Base-by-base conservation (phyloP, 805 yeast species). In the Suhomyces prunicola region DNA sequence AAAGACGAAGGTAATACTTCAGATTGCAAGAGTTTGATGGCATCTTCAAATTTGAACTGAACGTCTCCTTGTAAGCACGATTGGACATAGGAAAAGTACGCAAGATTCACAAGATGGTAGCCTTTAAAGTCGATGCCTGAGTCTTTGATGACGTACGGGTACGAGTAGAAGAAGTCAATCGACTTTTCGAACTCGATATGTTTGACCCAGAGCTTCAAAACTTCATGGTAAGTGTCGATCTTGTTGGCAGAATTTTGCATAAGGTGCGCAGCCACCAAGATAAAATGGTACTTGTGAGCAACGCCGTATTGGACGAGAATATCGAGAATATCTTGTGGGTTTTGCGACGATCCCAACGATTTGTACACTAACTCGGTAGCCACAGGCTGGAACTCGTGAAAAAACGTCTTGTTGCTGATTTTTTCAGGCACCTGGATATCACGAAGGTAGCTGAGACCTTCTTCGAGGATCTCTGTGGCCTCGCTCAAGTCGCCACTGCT, bases 391-490 rank as follows among this genome's bases (percentile, higher is more conserved):
- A 74, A 74, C 5, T 55, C 53, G 7, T 56, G 57, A 54, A 57
- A 67, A 35, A 72, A 53, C 12, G 58, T 50, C 13, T 59, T 64
- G 17, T 67, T 66, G 12, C 61, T 53, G 50, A 75, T 71, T 22
- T 52, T 56, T 54, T 74, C 79, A 0, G 63, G 60, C 6, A 44
- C 59, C 57, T 73, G 76, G 50, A 74, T 63, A 46, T 73, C 74
- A 39, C 77, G 59, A 53, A 75, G 61, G 56, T 71, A 75, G 26
- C 68, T 54, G 29, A 74, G 58, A 2, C 78, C 79, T 56, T 75
- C 79, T 45, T 73, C 75, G 48, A 73, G 66, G 46, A 75, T 74
- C 31, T 69, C 74, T 24, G 66, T 52, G 15, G 70, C 58, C 48
- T 74, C 79, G 9, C 56, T 31, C 27, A 71, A 55, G 36, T 63